phyloP scores from a whole-genome alignment of 2,329 filamentous ascomycete genomes.

The Emmonsiellopsis sp. region DNA sequence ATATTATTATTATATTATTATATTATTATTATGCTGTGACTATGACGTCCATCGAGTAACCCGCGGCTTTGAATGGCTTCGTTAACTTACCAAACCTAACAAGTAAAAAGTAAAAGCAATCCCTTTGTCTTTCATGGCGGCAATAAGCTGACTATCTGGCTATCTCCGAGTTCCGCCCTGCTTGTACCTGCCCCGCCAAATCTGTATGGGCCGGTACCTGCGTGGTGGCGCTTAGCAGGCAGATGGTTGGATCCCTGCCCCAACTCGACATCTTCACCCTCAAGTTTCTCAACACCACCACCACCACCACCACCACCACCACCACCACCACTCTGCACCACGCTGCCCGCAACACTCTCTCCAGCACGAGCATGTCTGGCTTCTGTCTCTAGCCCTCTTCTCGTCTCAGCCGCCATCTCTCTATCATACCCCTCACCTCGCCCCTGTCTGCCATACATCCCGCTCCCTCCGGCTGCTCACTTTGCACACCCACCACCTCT shows the following conservation, averaged over 20 bases:
- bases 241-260: no score
- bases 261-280: not conserved
- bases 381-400: not conserved
- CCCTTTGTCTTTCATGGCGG: no score
- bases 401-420: not conserved
- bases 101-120: no score
- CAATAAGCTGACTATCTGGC: no score
- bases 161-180: not conserved
- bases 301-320: not conserved
- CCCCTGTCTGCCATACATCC: not conserved
- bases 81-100: no score
- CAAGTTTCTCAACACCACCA: not conserved
- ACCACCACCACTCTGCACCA: no score
- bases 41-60: no score
- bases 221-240: not conserved
- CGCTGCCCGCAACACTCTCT: not conserved
- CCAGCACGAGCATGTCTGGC: not conserved
- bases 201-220: not conserved
- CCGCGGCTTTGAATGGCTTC: no score
- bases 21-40: no score
- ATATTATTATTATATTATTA: no score
- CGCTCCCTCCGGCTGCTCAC: not conserved
- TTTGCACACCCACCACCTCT: not conserved
- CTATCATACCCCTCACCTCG: not conserved
- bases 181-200: slow-evolving; percentile 4